These are phyloP conservation scores for Kurtzmaniella natalensis DNA, from an alignment of 1,139 yeast species.

Conservation along the genomic window DNA sequence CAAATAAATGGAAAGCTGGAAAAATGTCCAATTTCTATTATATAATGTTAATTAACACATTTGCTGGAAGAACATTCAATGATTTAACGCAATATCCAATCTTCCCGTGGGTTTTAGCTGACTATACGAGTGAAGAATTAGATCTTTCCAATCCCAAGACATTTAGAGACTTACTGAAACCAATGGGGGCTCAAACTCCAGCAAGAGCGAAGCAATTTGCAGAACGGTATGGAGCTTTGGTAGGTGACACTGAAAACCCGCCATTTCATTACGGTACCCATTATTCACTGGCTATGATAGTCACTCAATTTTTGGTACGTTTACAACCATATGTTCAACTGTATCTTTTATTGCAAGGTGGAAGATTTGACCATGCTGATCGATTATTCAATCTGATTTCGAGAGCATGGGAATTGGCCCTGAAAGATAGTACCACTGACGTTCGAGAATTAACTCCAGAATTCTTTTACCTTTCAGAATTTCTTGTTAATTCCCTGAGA, in stretches of 20 bases:
- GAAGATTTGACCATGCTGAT: conserved; percentile 84
- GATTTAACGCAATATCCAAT: conserved; percentile 87
- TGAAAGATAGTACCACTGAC: conserved; percentile 76
- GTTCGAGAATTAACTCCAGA: conserved; percentile 85
- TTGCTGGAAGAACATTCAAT: conserved; percentile 84
- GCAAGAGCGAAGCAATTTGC: conserved; percentile 56
- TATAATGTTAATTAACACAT: conserved; percentile 68
- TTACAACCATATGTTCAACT: conserved; percentile 77
- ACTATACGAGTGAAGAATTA: conserved; percentile 61
- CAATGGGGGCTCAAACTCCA: conserved; percentile 81
- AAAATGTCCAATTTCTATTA: conserved; percentile 78
- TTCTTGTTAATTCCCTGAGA: conserved; percentile 56
- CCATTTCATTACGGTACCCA: conserved; percentile 92
- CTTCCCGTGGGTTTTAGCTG: conserved; percentile 87
- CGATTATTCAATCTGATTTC: conserved; percentile 67
- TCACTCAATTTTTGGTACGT: conserved; percentile 70
- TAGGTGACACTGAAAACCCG: conserved; percentile 41
- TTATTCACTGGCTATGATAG: conserved; percentile 90
- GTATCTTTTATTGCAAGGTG: conserved; percentile 74
- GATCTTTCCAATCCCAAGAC: conserved; percentile 57
- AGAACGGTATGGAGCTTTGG: conserved; percentile 67
- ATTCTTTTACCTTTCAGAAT: conserved; percentile 76
- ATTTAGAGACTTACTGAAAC: conserved; percentile 73
- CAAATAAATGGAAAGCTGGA: conserved; percentile 70
- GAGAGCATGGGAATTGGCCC: conserved; percentile 76